Evolutionary conservation across 352 stramenopile genomes (phyloP).

Genomic region (Phytophthora podocarpi): DNA sequence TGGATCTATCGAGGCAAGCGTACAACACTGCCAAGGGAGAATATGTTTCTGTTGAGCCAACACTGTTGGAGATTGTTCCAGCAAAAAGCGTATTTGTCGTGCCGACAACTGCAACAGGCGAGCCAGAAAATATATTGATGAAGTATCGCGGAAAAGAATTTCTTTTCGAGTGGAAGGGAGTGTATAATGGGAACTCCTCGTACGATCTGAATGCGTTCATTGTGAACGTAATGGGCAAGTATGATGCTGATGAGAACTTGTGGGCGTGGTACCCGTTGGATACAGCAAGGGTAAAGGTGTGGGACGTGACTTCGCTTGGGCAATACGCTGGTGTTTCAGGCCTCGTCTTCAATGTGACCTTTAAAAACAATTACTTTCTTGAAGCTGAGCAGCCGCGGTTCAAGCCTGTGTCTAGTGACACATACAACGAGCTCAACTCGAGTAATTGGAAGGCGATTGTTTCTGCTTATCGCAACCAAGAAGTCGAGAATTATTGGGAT

Average conservation of each 20-base stretch:
- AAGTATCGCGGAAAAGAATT: conserved; percentile 23
- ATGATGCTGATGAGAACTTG: neutral
- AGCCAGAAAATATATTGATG: conserved; percentile 19
- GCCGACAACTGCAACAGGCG: conserved; percentile 9
- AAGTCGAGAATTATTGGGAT: conserved; percentile 5
- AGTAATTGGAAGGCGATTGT: conserved; percentile 16
- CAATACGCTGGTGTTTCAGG: neutral
- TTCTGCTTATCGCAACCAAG: conserved; percentile 7
- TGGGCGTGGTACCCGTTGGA: conserved; percentile 7
- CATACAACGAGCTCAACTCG: conserved; percentile 14
- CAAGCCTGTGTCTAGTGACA: conserved; percentile 2
- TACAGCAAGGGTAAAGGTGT: conserved; percentile 6
- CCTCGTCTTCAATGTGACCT: conserved; percentile 3
- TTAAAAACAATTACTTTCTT: conserved; percentile 15
- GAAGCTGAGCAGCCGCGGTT: conserved; percentile 24
- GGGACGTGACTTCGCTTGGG: neutral
- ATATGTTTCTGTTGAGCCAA: conserved; percentile 5
- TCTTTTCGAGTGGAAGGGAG: neutral
- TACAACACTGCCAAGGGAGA: neutral
- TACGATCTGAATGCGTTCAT: neutral
- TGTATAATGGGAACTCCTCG: neutral
- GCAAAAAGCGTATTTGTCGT: conserved; percentile 17
- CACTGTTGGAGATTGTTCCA: conserved; percentile 12
- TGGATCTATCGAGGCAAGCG: conserved; percentile 12
- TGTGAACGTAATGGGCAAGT: neutral